phyloP scores from a whole-genome alignment of 2,329 filamentous ascomycete species.

The Fusarium paranaense region DNA sequence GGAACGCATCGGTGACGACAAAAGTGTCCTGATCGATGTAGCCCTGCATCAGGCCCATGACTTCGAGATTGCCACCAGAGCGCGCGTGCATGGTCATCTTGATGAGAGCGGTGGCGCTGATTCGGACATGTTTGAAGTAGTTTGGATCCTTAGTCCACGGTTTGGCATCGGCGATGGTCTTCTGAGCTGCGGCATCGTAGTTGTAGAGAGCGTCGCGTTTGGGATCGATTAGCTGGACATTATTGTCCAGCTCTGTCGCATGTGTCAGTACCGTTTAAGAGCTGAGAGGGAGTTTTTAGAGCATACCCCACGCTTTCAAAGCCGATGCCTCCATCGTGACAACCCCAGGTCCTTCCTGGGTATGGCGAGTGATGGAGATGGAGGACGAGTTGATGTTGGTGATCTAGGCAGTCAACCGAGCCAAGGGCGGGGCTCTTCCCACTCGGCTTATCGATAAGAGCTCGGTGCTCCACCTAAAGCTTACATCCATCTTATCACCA shows the following conservation, averaged over 20 bases:
- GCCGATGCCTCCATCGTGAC: conserved; percentile 47
- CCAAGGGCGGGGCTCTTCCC: neutral
- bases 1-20: conserved; percentile 93
- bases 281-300: neutral
- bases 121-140: conserved; percentile 93
- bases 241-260: conserved; percentile 84
- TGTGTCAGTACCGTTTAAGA: conserved; percentile 17
- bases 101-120: conserved; percentile 91
- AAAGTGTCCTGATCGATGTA: conserved; percentile 88
- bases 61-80: conserved; percentile 90
- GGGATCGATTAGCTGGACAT: conserved; percentile 84
- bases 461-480: neutral
- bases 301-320: conserved; percentile 47
- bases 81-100: conserved; percentile 99
- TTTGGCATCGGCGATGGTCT: conserved; percentile 69
- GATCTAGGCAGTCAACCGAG: conserved; percentile 15
- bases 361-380: conserved; percentile 23
- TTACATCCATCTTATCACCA: neutral
- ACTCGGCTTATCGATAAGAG: conserved; percentile 44
- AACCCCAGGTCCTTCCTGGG: conserved; percentile 19
- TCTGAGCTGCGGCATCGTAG: conserved; percentile 78
- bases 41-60: conserved; percentile 99
- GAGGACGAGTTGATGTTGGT: conserved; percentile 34
- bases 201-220: conserved; percentile 91
- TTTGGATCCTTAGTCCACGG: conserved; percentile 85